phyloP scores from a whole-genome alignment of 2,329 filamentous ascomycete genomes.

The Neonectria ditissima region DNA sequence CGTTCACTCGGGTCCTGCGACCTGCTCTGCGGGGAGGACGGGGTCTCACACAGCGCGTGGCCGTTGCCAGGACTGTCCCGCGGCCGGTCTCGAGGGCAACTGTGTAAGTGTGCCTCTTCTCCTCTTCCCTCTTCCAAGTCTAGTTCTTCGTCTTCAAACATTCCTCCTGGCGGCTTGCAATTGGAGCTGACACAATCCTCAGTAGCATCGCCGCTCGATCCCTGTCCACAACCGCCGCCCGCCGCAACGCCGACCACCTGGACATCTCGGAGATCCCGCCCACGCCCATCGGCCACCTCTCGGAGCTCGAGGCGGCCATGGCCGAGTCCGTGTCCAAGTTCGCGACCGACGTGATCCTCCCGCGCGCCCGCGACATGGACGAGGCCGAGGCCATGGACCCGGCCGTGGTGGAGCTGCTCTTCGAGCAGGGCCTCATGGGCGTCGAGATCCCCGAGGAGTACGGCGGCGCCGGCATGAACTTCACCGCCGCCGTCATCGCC shows the following conservation, averaged over 20 bases:
- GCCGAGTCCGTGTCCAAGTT: conserved; percentile 91
- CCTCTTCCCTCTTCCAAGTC: too few relatives aligned
- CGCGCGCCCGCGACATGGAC: conserved; percentile 96
- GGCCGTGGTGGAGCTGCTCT: conserved; percentile 87
- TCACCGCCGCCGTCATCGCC: conserved; percentile 93
- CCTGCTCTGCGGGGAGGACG: conserved; percentile 63
- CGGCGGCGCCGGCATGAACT: conserved; percentile 98
- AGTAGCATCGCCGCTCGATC: conserved; percentile 57
- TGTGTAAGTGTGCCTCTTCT: conserved; percentile 40
- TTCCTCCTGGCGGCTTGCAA: conserved; percentile 4
- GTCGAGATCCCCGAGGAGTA: conserved; percentile 98
- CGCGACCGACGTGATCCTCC: conserved; percentile 86
- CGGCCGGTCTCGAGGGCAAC: conserved; percentile 39
- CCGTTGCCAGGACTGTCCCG: conserved; percentile 34
- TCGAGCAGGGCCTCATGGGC: conserved; percentile 97
- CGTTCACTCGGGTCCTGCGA: conserved; percentile 62
- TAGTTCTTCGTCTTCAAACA: neutral
- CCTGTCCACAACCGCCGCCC: conserved; percentile 70
- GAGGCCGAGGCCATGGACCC: conserved; percentile 96
- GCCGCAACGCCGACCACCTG: conserved; percentile 56
- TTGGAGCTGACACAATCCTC: conserved; percentile 22
- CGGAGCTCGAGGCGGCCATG: conserved; percentile 91
- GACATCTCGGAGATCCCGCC: conserved; percentile 84
- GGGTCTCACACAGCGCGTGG: conserved; percentile 47
- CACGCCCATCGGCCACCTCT: conserved; percentile 92